phyloP scores from a whole-genome alignment of 2,329 filamentous ascomycete genomes.

The Ceratocystis destructans region DNA sequence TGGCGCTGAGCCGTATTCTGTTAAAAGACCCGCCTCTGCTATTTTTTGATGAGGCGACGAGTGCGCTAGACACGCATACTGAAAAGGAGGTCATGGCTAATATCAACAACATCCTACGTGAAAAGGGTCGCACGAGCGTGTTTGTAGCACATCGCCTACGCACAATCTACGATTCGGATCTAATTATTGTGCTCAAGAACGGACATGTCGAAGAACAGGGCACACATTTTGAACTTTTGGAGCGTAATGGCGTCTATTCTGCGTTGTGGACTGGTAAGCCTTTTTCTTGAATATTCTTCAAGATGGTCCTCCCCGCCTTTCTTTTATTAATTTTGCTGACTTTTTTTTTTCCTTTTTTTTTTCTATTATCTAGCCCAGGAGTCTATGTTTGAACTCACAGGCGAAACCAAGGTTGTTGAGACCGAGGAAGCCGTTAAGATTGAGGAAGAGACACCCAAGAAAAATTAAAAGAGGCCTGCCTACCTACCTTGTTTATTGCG shows the following conservation, averaged over 20 bases:
- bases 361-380: conserved; percentile 41
- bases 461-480: neutral
- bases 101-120: conserved; percentile 81
- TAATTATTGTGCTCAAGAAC: conserved; percentile 80
- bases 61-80: conserved; percentile 82
- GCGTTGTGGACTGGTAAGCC: conserved; percentile 77
- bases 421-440: neutral
- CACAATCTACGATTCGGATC: conserved; percentile 85
- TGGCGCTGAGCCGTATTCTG: conserved; percentile 70
- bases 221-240: conserved; percentile 72
- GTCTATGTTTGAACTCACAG: conserved; percentile 32
- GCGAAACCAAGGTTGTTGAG: neutral
- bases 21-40: conserved; percentile 80
- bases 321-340: neutral
- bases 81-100: conserved; percentile 82
- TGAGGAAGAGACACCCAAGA: conserved; percentile 11
- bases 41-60: conserved; percentile 93
- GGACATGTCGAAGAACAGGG: conserved; percentile 80
- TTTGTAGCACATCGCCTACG: conserved; percentile 87
- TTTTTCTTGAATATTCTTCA: neutral
- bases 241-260: conserved; percentile 65
- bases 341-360: conserved; percentile 18
- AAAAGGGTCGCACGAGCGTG: conserved; percentile 79
- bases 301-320: neutral
- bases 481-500: neutral